Evolutionary conservation across 1,284 basidiomycete genomes (phyloP).

Genomic region (Leccinum subatratum): DNA sequence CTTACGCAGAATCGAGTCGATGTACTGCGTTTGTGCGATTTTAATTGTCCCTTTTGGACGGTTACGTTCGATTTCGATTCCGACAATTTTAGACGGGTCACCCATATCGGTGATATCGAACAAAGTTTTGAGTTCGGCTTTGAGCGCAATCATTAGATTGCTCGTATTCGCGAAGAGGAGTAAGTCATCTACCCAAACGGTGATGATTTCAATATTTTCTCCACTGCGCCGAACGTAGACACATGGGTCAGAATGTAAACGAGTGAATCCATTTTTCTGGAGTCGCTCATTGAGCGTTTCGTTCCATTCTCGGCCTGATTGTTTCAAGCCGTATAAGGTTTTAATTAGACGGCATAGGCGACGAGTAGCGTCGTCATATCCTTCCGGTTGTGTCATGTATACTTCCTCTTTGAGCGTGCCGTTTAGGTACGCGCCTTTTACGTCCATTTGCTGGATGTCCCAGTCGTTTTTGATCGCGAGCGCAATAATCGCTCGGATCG

Average conservation of each 20-base stretch:
- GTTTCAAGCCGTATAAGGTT: background rate
- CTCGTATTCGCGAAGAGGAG: constrained; percentile 3
- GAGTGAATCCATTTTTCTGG: background rate
- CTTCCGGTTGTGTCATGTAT: background rate
- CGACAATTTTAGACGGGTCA: background rate
- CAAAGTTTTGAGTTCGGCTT: background rate
- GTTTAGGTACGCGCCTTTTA: background rate
- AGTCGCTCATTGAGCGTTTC: background rate
- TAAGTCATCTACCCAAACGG: constrained; percentile 12
- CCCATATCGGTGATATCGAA: background rate
- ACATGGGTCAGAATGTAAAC: background rate
- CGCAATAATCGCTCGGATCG: background rate
- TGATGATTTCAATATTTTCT: constrained; percentile 2
- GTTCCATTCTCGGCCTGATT: background rate
- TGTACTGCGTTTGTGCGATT: background rate
- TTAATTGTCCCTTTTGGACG: background rate
- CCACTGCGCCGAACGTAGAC: background rate
- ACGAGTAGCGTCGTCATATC: background rate
- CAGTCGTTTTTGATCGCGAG: background rate
- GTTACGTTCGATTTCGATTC: background rate
- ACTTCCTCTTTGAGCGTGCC: background rate
- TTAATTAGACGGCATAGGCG: background rate
- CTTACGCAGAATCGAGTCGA: background rate
- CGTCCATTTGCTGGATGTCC: background rate
- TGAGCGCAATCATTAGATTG: background rate